Base-by-base conservation (phyloP, 441 rosid genomes). In the Melastoma candidum region DNA sequence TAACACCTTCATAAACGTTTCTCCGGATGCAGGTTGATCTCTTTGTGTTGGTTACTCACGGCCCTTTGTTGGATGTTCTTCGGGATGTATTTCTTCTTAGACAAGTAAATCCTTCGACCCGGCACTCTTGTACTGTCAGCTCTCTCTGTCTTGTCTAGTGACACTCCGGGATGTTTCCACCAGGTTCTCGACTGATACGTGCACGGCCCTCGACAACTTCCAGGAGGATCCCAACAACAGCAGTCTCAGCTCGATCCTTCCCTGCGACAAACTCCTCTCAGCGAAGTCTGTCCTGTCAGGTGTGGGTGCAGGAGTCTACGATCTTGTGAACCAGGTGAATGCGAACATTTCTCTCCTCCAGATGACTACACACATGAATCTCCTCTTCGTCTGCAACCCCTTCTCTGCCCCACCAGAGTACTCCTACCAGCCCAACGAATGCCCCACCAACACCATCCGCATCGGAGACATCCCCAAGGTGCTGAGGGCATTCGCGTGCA, bases 391-490 rank as follows among this genome's bases (percentile, higher is more conserved):
- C 4, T 82, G 85, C 83, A 85, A 82, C 54, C 95, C 90, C 4
- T 82, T 85, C 73, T 71, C 95, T 0, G 76, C 75, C 1, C 87
- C 94, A 2, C 89, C 89, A 0, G 73, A 71, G 0, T 74, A 82
- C 50, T 43, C 54, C 27, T 82, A 74, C 76, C 76, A 63, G 67
- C 72, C 74, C 0, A 58, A 71, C 39, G 54, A 69, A 55, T 85
- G 95, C 63, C 79, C 82, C 4, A 61, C 59, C 1, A 72, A 78
- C 49, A 65, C 84, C 1, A 78, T 82, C 27, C 64, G 12, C 49
- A 77, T 82, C 0, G 72, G 77, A 12, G 77, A 78, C 49, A 78
- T 82, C 26, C 83, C 87, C 4, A 47, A 70, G 83, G 87, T 76
- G 12, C 29, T 85, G 74, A 60, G 67, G 57, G 53, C 50, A 3